Base-by-base conservation (phyloP, 1,284 basidiomycete species). In the Naganishia sp. region DNA sequence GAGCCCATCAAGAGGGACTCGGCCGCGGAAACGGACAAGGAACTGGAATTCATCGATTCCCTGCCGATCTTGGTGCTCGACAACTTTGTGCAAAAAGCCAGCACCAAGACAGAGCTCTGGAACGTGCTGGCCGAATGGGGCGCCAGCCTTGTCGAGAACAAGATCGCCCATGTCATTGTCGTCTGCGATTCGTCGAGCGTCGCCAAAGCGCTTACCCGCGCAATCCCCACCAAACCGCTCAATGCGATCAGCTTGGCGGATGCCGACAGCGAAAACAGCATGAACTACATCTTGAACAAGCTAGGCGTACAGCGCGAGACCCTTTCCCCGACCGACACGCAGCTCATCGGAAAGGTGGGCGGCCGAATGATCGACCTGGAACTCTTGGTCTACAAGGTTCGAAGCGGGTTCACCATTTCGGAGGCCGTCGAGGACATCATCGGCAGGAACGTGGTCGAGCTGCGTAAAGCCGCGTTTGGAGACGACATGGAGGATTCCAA, bases 351-450 rank as follows among this genome's bases (percentile, higher is more conserved):
- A 66, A 85, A 86, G 50, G 84, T 96, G 0, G 94, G 94, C 54
- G 94, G 94, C 21, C 85, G 94, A 23, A 88, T 92, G 55, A 90
- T 88, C 68, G 92, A 94, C 74, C 85, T 94, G 31, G 89, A 92
- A 74, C 87, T 85, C 86, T 81, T 97, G 36, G 87, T 94, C 15
- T 88, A 91, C 79, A 95, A 94, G 81, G 87, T 94, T 33, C 84
- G 87, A 52, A 87, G 84, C 52, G 91, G 92, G 0, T 85, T 87
- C 77, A 81, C 74, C 13, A 84, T 94, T 1, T 83, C 87, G 67
- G 89, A 90, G 36, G 92, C 92, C 0, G 89, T 96, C 5, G 89
- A 94, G 72, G 93, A 95, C 74, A 91, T 95, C 72, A 87, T 96
- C 71, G 80, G 81, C 44, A 86, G 88, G 46, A 89, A 87, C 42